phyloP scores from a whole-genome alignment of 2,329 filamentous ascomycete genomes.

The Ophiosphaerella korrae region DNA sequence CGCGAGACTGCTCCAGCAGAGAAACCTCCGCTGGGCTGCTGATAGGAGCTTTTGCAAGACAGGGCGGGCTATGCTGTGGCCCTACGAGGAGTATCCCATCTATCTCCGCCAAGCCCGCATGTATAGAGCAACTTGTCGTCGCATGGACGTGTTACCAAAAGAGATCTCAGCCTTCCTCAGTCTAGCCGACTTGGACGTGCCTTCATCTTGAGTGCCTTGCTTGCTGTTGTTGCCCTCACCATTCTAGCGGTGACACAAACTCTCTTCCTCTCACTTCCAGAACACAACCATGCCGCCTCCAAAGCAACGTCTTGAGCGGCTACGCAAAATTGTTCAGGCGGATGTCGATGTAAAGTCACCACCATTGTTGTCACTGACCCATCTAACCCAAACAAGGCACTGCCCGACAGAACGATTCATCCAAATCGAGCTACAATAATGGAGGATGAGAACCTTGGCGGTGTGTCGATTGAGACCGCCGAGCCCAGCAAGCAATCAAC shows the following conservation, averaged over 20 bases:
- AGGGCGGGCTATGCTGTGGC: too few species aligned
- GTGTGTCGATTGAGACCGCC: conserved; percentile 22
- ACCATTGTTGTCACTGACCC: background rate
- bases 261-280: background rate
- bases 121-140: too few species aligned
- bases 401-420: conserved; percentile 25
- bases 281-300: conserved; percentile 24
- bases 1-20: too few species aligned
- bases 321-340: conserved; percentile 21
- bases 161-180: background rate
- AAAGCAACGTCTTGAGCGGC: conserved; percentile 28
- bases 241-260: background rate
- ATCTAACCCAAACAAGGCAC: conserved; percentile 3
- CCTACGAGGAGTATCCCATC: too few species aligned
- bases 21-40: too few species aligned
- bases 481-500: conserved; percentile 15
- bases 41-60: too few species aligned
- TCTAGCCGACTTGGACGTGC: background rate
- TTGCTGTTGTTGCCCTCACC: background rate
- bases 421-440: conserved; percentile 4
- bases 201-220: background rate
- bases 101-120: too few species aligned
- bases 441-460: conserved; percentile 25
- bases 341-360: conserved; percentile 22
- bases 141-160: too few species aligned